Evolutionary conservation across 2,329 filamentous ascomycete genomes (phyloP).

Genomic region (Pyrenophora graminea): DNA sequence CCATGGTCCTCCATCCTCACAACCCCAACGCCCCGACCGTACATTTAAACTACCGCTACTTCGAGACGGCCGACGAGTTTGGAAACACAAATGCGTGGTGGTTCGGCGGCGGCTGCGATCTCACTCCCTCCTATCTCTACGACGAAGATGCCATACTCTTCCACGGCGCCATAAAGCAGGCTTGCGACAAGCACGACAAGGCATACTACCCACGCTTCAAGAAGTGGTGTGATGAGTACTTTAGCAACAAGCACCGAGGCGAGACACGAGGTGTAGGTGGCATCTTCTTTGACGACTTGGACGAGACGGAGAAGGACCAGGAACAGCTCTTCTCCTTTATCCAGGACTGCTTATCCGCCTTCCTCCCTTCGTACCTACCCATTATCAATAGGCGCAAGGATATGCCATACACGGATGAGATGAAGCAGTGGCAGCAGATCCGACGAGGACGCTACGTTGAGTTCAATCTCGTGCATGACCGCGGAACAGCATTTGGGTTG

Average conservation of each 20-base stretch:
- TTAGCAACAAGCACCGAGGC: constrained; percentile 86
- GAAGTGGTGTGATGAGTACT: constrained; percentile 98
- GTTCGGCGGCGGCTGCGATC: constrained; percentile 94
- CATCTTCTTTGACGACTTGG: constrained; percentile 98
- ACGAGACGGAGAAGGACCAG: constrained; percentile 81
- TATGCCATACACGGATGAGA: constrained; percentile 81
- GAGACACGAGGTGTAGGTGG: constrained; percentile 89
- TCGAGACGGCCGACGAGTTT: constrained; percentile 88
- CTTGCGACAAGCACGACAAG: constrained; percentile 91
- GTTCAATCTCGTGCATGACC: constrained; percentile 96
- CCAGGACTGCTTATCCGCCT: constrained; percentile 81
- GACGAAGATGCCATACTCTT: constrained; percentile 98
- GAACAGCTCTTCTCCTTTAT: constrained; percentile 90
- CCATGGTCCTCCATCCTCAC: constrained; percentile 86
- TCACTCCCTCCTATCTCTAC: constrained; percentile 92
- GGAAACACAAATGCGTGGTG: constrained; percentile 89
- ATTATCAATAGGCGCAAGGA: constrained; percentile 88
- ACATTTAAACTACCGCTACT: constrained; percentile 98
- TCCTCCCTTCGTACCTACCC: constrained; percentile 87
- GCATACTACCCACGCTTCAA: constrained; percentile 94
- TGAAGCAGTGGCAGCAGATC: constrained; percentile 97
- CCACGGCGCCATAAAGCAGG: constrained; percentile 88
- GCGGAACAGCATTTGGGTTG: constrained; percentile 90
- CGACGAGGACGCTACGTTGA: constrained; percentile 94
- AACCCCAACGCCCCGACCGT: constrained; percentile 98